Evolutionary conservation across 495 filamentous ascomycete species (phyloP).

Genomic region (Amniculicola lignicola): DNA sequence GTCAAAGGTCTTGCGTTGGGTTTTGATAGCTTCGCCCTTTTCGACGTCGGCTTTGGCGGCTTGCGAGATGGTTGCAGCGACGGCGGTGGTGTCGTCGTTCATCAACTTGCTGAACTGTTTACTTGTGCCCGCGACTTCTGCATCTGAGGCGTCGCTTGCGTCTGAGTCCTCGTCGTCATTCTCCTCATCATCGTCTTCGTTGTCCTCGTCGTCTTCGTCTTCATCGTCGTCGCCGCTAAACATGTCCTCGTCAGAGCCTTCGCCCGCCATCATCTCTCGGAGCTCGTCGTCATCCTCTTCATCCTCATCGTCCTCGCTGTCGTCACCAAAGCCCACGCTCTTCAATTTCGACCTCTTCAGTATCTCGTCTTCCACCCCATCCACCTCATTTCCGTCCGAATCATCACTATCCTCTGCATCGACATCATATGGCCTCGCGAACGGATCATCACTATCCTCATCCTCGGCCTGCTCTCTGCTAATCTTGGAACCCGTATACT

Average conservation of each 20-base stretch:
- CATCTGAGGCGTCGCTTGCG: conserved; percentile 21
- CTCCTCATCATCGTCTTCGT: conserved; percentile 35
- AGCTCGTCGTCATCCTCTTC: conserved; percentile 38
- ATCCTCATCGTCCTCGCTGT: conserved; percentile 38
- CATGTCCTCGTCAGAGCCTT: conserved; percentile 45
- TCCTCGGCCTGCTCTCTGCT: conserved; percentile 62
- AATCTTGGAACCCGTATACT: conserved; percentile 78
- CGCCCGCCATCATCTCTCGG: conserved; percentile 38
- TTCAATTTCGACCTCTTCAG: conserved; percentile 32
- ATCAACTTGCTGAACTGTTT: conserved; percentile 55
- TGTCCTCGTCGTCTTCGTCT: conserved; percentile 30
- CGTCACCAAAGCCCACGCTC: conserved; percentile 11
- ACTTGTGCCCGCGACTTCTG: conserved; percentile 41
- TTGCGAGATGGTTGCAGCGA: conserved; percentile 65
- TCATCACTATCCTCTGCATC: conserved; percentile 64
- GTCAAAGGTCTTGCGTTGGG: conserved; percentile 81
- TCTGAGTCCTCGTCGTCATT: conserved; percentile 22
- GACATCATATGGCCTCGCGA: conserved; percentile 38
- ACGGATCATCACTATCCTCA: conserved; percentile 45
- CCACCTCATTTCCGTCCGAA: conserved; percentile 38
- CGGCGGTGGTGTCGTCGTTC: conserved; percentile 62
- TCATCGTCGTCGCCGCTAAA: conserved; percentile 38
- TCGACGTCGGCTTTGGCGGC: conserved; percentile 73
- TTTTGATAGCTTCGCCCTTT: conserved; percentile 81
- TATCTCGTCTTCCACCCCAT: conserved; percentile 28